Evolutionary conservation across 148 eudicot genomes (phyloP).

Genomic region (Amaranthus palmeri): DNA sequence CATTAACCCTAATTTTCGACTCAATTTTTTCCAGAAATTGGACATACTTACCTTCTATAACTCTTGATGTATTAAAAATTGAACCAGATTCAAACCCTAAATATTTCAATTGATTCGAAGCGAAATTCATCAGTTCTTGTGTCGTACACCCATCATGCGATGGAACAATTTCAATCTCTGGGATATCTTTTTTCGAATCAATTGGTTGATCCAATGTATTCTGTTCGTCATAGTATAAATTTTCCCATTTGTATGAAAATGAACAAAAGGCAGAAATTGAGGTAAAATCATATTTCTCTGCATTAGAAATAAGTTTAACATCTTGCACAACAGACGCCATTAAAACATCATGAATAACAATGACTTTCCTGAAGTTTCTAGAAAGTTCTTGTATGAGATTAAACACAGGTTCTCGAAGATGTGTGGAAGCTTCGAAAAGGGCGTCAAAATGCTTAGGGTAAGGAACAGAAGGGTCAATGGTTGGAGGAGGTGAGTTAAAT

Average conservation of each 20-base stretch:
- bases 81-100: slow-evolving; percentile 24
- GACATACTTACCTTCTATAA: slow-evolving; percentile 33
- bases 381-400: slow-evolving; percentile 20
- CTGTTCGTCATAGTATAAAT: neutral
- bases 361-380: slow-evolving; percentile 5
- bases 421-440: slow-evolving; percentile 10
- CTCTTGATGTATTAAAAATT: slow-evolving; percentile 25
- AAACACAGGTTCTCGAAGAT: slow-evolving; percentile 20
- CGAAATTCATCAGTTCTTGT: slow-evolving; percentile 15
- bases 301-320: slow-evolving; percentile 22
- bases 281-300: slow-evolving; percentile 11
- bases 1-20: neutral
- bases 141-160: slow-evolving; percentile 25
- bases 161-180: slow-evolving; percentile 9
- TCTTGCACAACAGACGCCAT: slow-evolving; percentile 27
- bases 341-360: slow-evolving; percentile 19
- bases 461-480: neutral
- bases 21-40: slow-evolving; percentile 14
- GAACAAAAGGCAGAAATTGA: slow-evolving; percentile 14
- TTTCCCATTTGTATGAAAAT: slow-evolving; percentile 17
- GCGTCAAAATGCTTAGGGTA: slow-evolving; percentile 28
- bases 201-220: slow-evolving; percentile 20
- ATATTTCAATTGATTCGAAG: neutral
- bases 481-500: slow-evolving; percentile 19
- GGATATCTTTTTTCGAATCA: slow-evolving; percentile 12